Conservation (phyloP, 768 basidiomycete genomes). For the Phylloporus sp. region DNA sequence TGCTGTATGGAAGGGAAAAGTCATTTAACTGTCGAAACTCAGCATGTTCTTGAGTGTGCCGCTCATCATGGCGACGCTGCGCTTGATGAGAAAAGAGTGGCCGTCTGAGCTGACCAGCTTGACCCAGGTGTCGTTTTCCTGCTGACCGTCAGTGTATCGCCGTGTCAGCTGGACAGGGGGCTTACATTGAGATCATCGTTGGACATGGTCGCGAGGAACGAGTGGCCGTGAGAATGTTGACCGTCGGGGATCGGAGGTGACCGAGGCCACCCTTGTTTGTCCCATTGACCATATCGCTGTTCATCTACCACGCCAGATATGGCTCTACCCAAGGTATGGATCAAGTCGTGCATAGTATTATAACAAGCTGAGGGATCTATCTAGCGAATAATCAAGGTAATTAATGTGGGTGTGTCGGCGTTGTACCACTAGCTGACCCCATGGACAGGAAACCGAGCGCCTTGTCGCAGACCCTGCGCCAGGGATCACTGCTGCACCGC, state of each 20-base stretch:
- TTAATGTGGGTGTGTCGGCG: slow-evolving; percentile 6
- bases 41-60: slow-evolving; percentile 82
- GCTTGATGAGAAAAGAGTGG: slow-evolving; percentile 72
- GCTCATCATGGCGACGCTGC: slow-evolving; percentile 72
- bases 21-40: slow-evolving; percentile 57
- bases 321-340: slow-evolving; percentile 35
- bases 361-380: slow-evolving; percentile 12
- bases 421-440: slow-evolving; percentile 20
- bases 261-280: slow-evolving; percentile 6
- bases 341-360: not conserved
- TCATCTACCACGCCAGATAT: slow-evolving; percentile 22
- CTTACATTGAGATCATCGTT: slow-evolving; percentile 15
- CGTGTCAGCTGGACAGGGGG: not conserved
- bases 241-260: slow-evolving; percentile 11
- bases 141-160: not conserved
- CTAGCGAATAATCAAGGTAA: slow-evolving; percentile 54
- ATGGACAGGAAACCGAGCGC: slow-evolving; percentile 87
- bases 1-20: slow-evolving; percentile 10
- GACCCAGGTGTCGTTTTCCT: slow-evolving; percentile 58
- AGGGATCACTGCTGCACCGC: slow-evolving; percentile 91
- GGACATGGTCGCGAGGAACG: not conserved
- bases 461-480: slow-evolving; percentile 96
- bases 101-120: slow-evolving; percentile 75
- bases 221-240: slow-evolving; percentile 21
- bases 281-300: slow-evolving; percentile 12